Evolutionary conservation across 1,284 basidiomycete genomes (phyloP), one percentile per base, ranked within the genome.

Genomic region (Mrakiaceae sp.): DNA sequence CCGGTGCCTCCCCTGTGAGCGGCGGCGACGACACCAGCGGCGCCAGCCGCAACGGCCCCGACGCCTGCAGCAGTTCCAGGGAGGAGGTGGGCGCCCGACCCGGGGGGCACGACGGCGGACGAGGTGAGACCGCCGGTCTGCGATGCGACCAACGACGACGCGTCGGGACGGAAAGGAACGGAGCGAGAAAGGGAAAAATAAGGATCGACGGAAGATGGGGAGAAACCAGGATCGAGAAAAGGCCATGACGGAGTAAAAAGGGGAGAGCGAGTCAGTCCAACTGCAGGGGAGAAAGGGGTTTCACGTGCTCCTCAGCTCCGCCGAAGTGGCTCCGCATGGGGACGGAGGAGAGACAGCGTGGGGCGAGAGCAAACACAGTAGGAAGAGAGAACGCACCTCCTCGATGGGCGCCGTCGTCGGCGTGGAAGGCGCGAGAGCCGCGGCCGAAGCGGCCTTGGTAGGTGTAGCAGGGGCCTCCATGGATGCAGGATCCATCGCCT

Each of bases 41-140:
- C 4, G 51, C n/a, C n/a, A 11, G 51, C n/a, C 51, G 51, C n/a
- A 39, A 39, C 39, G 51, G 51, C 51, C 6, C n/a, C n/a, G 51
- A 53, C 10, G 51, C 51, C 27, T 27, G 27, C 27, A 27, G 27
- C 27, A 27, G 27, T 27, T 27, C 27, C 27, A 27, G 27, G 49
- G 55, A 57, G 27, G 7, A 52, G 56, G 52, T 48, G 39, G 8
- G 57, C 44, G 4, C 84, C 86, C 14, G 82, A 83, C 48, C 88
- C 87, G 2, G 85, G 85, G 6, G 86, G 79, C 67, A 84, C 86
- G 59, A 87, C 86, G 5, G 84, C 84, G 11, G 83, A 83, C 3
- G 83, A 85, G 27, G 82, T 83, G 63, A 87, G 77, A 49, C 84
- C 84, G 55, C 80, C 83, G 9, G 86, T 87, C 78, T 87, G 81